These are phyloP conservation scores for Dispira simplex DNA, from an alignment of 192 early-diverging fungal species.

Conservation along the genomic window DNA sequence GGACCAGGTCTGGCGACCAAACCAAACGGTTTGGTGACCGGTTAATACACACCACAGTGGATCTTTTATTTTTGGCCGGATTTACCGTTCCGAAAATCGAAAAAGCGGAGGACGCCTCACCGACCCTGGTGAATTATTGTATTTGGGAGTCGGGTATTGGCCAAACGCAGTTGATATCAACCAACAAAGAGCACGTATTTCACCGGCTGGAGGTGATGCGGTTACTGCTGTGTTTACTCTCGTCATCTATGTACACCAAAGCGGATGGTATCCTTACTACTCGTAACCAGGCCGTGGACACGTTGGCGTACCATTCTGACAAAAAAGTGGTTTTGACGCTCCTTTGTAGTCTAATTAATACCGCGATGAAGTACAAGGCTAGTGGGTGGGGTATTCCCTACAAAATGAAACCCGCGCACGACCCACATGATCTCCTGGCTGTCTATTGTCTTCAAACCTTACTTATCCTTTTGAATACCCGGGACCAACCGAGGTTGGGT, in stretches of 20 bases:
- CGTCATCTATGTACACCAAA: slow-evolving; percentile 63
- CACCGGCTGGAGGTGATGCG: slow-evolving; percentile 68
- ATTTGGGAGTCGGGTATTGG: slow-evolving; percentile 54
- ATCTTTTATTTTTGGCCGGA: slow-evolving; percentile 47
- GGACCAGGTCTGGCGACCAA: slow-evolving; percentile 22
- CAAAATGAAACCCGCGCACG: slow-evolving; percentile 62
- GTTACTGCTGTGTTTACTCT: slow-evolving; percentile 60
- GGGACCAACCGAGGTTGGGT: not conserved
- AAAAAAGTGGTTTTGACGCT: slow-evolving; percentile 54
- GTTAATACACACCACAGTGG: slow-evolving; percentile 30
- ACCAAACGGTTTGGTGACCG: slow-evolving; percentile 31
- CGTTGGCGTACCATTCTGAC: slow-evolving; percentile 25
- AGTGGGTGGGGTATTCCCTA: slow-evolving; percentile 81
- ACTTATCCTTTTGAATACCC: slow-evolving; percentile 20
- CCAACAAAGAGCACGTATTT: slow-evolving; percentile 46
- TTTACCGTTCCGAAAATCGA: slow-evolving; percentile 46
- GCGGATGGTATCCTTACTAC: slow-evolving; percentile 14
- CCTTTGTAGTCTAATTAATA: slow-evolving; percentile 79
- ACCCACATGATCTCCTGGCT: slow-evolving; percentile 57
- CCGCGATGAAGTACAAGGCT: slow-evolving; percentile 63
- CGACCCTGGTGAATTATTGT: not conserved
- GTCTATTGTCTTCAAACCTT: slow-evolving; percentile 51
- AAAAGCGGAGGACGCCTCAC: slow-evolving; percentile 15
- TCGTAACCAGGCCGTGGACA: slow-evolving; percentile 21
- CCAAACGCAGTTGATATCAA: slow-evolving; percentile 45